Evolutionary conservation across 2,329 filamentous ascomycete species (phyloP).

Genomic region (Penicillium nordicum): DNA sequence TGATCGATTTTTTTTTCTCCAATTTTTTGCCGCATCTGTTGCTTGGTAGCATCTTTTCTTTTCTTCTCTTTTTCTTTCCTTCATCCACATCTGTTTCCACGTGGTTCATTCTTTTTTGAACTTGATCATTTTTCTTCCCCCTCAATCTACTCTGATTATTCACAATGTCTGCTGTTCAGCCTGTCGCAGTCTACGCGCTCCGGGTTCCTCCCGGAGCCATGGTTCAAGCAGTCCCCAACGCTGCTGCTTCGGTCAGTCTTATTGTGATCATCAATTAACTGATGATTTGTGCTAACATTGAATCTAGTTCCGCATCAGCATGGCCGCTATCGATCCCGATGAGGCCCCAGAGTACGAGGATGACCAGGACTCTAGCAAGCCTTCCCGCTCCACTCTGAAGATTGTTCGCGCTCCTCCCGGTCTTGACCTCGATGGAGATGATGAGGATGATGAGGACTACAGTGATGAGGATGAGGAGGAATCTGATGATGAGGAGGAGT

Average conservation of each 20-base stretch:
- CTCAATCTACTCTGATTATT: slow-evolving; percentile 3
- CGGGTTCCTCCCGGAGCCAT: slow-evolving; percentile 82
- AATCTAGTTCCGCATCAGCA: slow-evolving; percentile 86
- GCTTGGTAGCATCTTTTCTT: slow-evolving; percentile 25
- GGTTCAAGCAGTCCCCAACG: slow-evolving; percentile 72
- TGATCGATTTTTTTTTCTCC: slow-evolving; percentile 14
- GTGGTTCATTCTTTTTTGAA: slow-evolving; percentile 24
- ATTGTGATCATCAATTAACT: not conserved
- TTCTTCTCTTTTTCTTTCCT: slow-evolving; percentile 15
- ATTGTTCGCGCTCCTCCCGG: slow-evolving; percentile 70
- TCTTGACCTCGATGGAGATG: slow-evolving; percentile 57
- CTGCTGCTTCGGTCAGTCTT: slow-evolving; percentile 75
- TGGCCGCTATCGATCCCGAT: slow-evolving; percentile 94
- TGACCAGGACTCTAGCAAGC: slow-evolving; percentile 57
- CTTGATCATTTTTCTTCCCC: slow-evolving; percentile 13
- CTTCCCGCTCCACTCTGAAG: slow-evolving; percentile 82
- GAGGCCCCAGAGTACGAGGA: slow-evolving; percentile 66
- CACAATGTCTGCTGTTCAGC: slow-evolving; percentile 49
- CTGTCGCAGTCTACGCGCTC: slow-evolving; percentile 85
- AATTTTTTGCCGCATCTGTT: slow-evolving; percentile 11
- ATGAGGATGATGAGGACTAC: slow-evolving; percentile 58
- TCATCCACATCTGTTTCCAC: slow-evolving; percentile 21
- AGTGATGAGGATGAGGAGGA: slow-evolving; percentile 49
- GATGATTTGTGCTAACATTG: slow-evolving; percentile 5
- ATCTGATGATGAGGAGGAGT: slow-evolving; percentile 68